Conservation (phyloP, 2,329 filamentous ascomycete genomes). For the Penicillium thymicola region DNA sequence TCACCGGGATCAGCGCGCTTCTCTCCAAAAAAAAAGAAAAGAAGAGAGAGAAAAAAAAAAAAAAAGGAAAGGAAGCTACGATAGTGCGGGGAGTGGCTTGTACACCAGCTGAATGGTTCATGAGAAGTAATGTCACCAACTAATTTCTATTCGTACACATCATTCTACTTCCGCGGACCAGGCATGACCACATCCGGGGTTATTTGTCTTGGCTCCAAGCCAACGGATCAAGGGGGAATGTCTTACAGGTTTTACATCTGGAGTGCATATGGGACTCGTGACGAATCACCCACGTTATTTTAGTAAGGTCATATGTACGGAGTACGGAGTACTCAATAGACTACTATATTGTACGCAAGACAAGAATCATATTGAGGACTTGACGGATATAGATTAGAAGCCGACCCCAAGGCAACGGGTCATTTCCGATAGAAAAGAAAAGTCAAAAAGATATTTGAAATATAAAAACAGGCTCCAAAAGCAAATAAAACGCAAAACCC, state of each 20-base stretch:
- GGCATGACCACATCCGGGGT: not conserved
- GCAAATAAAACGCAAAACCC: not conserved
- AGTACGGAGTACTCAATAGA: not conserved
- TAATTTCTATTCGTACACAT: not conserved
- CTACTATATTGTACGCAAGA: not conserved
- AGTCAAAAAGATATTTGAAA: no score
- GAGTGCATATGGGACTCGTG: not conserved
- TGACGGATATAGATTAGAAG: not conserved
- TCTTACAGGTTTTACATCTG: conserved; percentile 3
- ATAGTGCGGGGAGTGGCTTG: conserved; percentile 4
- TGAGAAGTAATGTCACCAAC: not conserved
- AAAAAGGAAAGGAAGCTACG: not conserved
- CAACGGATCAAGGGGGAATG: conserved; percentile 4
- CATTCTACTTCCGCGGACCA: not conserved
- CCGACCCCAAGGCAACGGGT: conserved; percentile 1
- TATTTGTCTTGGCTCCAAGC: not conserved
- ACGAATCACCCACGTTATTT: conserved; percentile 4
- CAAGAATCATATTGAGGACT: not conserved
- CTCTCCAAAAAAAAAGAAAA: not conserved
- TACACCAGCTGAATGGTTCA: not conserved
- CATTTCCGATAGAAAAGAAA: not conserved
- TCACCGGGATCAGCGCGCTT: not conserved
- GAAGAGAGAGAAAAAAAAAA: not conserved
- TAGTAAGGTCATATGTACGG: not conserved
- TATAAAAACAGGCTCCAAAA: not conserved